Base-by-base conservation (phyloP, 495 filamentous ascomycete genomes). In the Penicillium robsamsonii region DNA sequence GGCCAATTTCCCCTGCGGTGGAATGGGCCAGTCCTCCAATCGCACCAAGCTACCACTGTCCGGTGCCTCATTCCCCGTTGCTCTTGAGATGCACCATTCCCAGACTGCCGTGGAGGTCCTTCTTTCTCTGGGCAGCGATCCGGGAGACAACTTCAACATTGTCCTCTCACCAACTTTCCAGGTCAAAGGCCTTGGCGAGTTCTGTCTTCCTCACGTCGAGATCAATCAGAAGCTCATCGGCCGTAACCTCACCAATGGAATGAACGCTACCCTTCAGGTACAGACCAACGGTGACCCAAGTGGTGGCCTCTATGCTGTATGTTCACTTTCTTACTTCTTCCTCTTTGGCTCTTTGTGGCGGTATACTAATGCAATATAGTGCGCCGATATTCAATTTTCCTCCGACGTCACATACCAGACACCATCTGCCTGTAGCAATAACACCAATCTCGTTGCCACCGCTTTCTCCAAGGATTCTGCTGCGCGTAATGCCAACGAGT, bases 201-300 rank as follows among this genome's bases (percentile, higher is more conserved):
- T 88, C 67, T 88, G 85, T 64, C 61, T 85, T 40, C 76, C 74
- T 15, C 62, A 68, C 41, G 51, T 86, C 4, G 70, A 76, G 3
- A 65, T 74, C 4, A 58, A 63, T 17, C 33, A 76, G 37, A 73
- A 74, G 9, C 58, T 75, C 11, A 43, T 72, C 15, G 69, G 69
- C 8, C 40, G 56, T 12, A 63, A 67, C 20, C 46, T 73, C 29
- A 73, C 68, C n/a, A 70, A 78, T 27, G 83, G 83, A 0, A 74
- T 76, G 61, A 82, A 84, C 49, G 84, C 81, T n/a, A 87, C 85
- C 0, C 78, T 87, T 46, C 84, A 86, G 70, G 84, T 87, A 50
- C 72, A 84, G 20, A 81, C 75, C 10, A 81, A 72, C 46, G 75
- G 76, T 17, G 77, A 82, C 59, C 71, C 71, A n/a, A 60, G 63